Evolutionary conservation across 495 filamentous ascomycete genomes (phyloP).

Genomic region (Annulohypoxylon moriforme): DNA sequence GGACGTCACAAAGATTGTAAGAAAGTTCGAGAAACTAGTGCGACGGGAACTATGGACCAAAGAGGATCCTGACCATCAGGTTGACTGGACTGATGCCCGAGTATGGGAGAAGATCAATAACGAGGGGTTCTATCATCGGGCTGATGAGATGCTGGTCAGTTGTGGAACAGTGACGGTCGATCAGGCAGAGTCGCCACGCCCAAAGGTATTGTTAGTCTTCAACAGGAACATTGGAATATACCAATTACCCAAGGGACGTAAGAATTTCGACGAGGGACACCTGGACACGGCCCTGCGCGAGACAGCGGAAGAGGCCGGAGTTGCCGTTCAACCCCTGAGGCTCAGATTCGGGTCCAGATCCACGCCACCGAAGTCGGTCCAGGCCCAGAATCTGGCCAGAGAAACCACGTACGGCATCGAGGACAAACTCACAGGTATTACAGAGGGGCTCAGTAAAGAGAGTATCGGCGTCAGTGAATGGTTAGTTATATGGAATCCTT

Average conservation of each 20-base stretch:
- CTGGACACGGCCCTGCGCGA: constrained; percentile 57
- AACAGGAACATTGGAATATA: constrained; percentile 57
- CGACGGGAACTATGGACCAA: constrained; percentile 42
- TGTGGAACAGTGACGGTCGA: constrained; percentile 61
- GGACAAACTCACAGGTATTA: constrained; percentile 44
- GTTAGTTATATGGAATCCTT: constrained; percentile 30
- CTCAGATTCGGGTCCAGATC: constrained; percentile 53
- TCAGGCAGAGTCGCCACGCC: constrained; percentile 38
- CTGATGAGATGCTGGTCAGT: constrained; percentile 55
- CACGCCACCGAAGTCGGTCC: constrained; percentile 41
- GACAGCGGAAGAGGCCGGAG: constrained; percentile 59
- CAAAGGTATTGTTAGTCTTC: constrained; percentile 54
- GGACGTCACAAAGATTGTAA: constrained; percentile 30
- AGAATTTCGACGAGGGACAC: constrained; percentile 58
- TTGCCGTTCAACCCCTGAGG: constrained; percentile 49
- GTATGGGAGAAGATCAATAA: constrained; percentile 48
- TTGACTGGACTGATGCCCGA: constrained; percentile 45
- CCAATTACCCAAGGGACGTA: constrained; percentile 61
- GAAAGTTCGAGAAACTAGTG: constrained; percentile 37
- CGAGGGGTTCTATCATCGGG: constrained; percentile 47
- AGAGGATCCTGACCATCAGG: constrained; percentile 28
- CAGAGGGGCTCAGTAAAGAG: constrained; percentile 45
- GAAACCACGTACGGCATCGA: constrained; percentile 36
- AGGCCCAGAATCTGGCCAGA: constrained; percentile 16
- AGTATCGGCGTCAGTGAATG: constrained; percentile 49